Evolutionary conservation across 768 basidiomycete genomes (phyloP).

Genomic region (Butyriboletus loyo): DNA sequence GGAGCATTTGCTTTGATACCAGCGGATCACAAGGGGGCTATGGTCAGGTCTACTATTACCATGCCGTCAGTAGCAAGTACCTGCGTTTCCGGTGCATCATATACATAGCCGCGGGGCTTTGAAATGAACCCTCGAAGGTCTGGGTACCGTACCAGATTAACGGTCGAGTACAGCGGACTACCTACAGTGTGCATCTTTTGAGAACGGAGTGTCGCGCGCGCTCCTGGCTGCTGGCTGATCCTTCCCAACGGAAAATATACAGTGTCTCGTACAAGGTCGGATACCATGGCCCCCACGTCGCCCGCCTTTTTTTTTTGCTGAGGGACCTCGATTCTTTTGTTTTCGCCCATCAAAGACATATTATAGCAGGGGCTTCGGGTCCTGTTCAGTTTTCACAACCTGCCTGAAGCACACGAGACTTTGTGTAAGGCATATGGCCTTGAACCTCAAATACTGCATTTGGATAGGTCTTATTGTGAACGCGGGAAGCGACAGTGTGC

Average conservation of each 20-base stretch:
- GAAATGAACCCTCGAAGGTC: not conserved
- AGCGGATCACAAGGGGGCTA: not conserved
- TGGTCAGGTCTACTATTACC: not conserved
- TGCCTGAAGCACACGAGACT: not conserved
- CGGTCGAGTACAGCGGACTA: not conserved
- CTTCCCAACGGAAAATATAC: not conserved
- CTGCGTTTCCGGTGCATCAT: not conserved
- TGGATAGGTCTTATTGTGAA: conserved; percentile 20
- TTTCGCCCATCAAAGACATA: not conserved
- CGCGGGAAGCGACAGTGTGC: not conserved
- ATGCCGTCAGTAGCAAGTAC: too few species aligned
- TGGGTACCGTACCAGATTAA: too few species aligned
- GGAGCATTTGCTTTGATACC: not conserved
- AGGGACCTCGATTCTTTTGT: conserved; percentile 4
- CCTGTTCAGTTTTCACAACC: not conserved
- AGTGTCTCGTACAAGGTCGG: not conserved
- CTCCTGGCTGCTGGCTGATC: not conserved
- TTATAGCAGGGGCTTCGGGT: too few species aligned
- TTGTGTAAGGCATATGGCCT: too few species aligned
- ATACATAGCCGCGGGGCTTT: not conserved
- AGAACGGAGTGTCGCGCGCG: not conserved
- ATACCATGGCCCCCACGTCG: too few species aligned
- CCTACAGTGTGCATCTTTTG: not conserved
- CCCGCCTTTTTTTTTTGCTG: too few species aligned
- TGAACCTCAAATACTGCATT: conserved; percentile 11